Evolutionary conservation across 176 grass and related monocot species (phyloP).

Genomic region (Avena atlantica): DNA sequence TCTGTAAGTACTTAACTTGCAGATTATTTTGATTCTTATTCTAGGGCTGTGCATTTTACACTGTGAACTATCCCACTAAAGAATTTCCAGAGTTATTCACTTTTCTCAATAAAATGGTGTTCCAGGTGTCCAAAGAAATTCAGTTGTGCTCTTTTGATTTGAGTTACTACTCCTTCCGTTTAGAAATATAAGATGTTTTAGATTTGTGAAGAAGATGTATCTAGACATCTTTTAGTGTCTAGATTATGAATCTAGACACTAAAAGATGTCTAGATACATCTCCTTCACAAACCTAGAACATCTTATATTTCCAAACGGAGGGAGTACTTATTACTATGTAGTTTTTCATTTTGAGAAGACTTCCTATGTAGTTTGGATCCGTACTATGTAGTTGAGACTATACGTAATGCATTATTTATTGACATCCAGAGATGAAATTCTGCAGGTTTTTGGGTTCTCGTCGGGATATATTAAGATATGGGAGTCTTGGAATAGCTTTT

Average conservation of each 20-base stretch:
- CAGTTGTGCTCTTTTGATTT: constrained; percentile 31
- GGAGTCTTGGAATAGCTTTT: constrained; percentile 80
- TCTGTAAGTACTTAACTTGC: constrained; percentile 1
- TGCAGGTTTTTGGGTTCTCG: constrained; percentile 87
- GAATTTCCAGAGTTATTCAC: constrained; percentile 11
- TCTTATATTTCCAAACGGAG: no score
- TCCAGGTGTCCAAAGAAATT: constrained; percentile 31
- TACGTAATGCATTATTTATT: constrained; percentile 42
- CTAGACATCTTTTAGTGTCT: no score
- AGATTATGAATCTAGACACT: no score
- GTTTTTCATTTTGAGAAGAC: no score
- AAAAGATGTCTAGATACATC: no score
- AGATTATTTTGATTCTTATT: constrained; percentile 18
- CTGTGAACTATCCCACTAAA: constrained; percentile 16
- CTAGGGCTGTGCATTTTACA: constrained; percentile 20
- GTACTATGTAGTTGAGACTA: constrained; percentile 8
- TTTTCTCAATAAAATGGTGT: constrained; percentile 21
- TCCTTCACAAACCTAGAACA: no score
- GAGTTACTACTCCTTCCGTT: not conserved
- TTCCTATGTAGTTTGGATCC: not conserved
- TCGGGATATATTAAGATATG: constrained; percentile 82
- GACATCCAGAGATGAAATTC: constrained; percentile 50
- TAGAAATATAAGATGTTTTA: no score
- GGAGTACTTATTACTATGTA: not conserved
- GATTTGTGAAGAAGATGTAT: no score